These are phyloP conservation scores for Geotrichum europaeum DNA, from an alignment of 1,139 yeast species.

Conservation along the genomic window DNA sequence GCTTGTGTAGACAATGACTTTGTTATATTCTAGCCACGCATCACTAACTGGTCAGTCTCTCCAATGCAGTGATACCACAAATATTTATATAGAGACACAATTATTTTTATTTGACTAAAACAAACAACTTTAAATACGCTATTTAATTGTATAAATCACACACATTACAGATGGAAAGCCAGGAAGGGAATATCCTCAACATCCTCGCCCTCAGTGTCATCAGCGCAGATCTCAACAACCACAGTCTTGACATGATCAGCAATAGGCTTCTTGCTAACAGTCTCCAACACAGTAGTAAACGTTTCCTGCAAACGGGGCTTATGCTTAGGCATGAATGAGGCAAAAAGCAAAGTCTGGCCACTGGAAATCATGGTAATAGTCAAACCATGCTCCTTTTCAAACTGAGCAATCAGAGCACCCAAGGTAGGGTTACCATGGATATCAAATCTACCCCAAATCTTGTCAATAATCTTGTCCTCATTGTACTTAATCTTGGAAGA, in stretches of 20 bases:
- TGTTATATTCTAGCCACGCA: neutral
- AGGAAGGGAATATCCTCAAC: slow-evolving; percentile 88
- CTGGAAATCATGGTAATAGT: slow-evolving; percentile 87
- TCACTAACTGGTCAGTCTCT: too few species aligned
- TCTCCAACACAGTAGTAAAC: slow-evolving; percentile 68
- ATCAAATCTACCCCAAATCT: slow-evolving; percentile 93
- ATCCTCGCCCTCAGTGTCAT: slow-evolving; percentile 88
- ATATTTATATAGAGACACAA: neutral
- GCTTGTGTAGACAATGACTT: neutral
- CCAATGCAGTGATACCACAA: neutral
- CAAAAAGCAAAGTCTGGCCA: slow-evolving; percentile 83
- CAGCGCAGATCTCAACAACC: slow-evolving; percentile 86
- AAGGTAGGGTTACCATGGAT: slow-evolving; percentile 73
- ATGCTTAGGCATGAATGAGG: slow-evolving; percentile 90
- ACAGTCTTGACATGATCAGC: slow-evolving; percentile 69
- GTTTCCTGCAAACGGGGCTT: slow-evolving; percentile 67
- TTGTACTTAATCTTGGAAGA: slow-evolving; percentile 80
- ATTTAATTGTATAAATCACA: neutral
- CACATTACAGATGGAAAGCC: slow-evolving; percentile 28
- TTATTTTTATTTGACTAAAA: neutral
- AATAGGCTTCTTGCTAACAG: slow-evolving; percentile 77
- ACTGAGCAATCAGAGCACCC: slow-evolving; percentile 66
- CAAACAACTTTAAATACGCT: neutral
- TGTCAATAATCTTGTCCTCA: slow-evolving; percentile 64
- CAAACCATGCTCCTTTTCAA: slow-evolving; percentile 74